Evolutionary conservation across 192 early-diverging fungal species (phyloP), one percentile per base, ranked within the genome.

Genomic region (Entomortierella lignicola): DNA sequence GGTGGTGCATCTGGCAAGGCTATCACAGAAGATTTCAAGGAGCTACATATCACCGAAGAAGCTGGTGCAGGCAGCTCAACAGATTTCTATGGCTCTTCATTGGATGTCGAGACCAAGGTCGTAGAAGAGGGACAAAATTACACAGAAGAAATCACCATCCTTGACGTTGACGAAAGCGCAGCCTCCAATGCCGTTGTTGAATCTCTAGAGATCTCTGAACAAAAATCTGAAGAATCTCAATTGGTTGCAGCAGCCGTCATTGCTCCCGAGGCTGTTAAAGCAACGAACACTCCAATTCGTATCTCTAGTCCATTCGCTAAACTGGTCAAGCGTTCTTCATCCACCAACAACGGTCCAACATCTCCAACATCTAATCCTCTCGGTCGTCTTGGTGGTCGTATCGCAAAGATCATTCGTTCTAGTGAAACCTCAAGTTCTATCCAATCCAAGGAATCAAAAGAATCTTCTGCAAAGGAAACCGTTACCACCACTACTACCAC

Each of bases 381-480:
- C 21, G 74, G 62, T 13, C 66, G 65, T 15, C 47, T 67, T 2
- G 62, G n/a, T n/a, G n/a, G 75, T 41, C 66, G 67, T 26, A 48
- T 79, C 26, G 50, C 66, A 29, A 79, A 79, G 57, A 65, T 70
- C 15, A 79, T 79, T 8, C 52, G 66, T 15, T 26, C 54, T 5
- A 69, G 44, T 32, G 66, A 77, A n/a, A 66, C 71, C 37, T 25
- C 57, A 21, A 60, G 32, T 43, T 68, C 72, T 13, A 51, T 47
- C 34, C 59, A 68, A 20, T 62, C 72, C 61, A 69, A 68, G 61
- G 61, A 42, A 10, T 42, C 39, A 42, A 42, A 42, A 13, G 39
- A 42, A 42, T 42, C 39, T 42, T 13, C 13, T 13, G 13, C 6
- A 13, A 42, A 42, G n/a, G n/a, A n/a, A 6, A 42, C 6, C 39